A percentile compares a stretch with the other conserved stretches of the same genome.
phyloP scores from a whole-genome alignment of 768 basidiomycete genomes.

The Leccinum imitatum region DNA sequence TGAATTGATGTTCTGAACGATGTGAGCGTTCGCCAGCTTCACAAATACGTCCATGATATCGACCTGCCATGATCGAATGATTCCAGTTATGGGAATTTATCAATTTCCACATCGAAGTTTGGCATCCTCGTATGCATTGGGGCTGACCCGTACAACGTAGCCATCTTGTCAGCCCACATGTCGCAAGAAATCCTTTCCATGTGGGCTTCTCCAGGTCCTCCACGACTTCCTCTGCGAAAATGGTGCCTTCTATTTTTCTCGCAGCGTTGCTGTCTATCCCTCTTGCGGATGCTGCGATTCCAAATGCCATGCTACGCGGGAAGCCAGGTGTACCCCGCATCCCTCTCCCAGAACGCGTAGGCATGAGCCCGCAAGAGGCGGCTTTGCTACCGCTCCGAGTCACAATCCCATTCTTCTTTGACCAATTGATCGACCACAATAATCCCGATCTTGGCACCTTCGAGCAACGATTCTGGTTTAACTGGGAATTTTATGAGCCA shows the following conservation, averaged over 20 bases:
- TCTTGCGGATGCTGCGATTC: conserved; percentile 21
- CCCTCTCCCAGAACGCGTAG: conserved; percentile 6
- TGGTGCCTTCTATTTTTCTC: neutral
- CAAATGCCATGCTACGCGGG: conserved; percentile 25
- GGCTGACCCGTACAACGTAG: neutral
- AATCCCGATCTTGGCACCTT: conserved; percentile 68
- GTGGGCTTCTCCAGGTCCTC: neutral
- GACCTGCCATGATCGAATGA: neutral
- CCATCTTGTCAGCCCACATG: neutral
- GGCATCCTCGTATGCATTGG: neutral
- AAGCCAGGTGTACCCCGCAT: conserved; percentile 17
- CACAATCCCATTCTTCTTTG: conserved; percentile 31
- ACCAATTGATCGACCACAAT: conserved; percentile 44
- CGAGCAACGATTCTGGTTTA: conserved; percentile 71
- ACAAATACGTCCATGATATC: neutral
- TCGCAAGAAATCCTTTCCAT: neutral
- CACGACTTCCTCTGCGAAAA: neutral
- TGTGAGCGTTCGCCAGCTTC: neutral
- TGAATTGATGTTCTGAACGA: neutral
- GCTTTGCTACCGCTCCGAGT: conserved; percentile 20
- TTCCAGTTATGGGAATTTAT: neutral
- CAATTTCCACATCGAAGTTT: neutral
- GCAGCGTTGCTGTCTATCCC: conserved; percentile 12
- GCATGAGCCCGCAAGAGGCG: conserved; percentile 25
- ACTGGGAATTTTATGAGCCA: conserved; percentile 61